Evolutionary conservation across 805 yeast genomes (phyloP).

Genomic region (Yamadazyma sp.): DNA sequence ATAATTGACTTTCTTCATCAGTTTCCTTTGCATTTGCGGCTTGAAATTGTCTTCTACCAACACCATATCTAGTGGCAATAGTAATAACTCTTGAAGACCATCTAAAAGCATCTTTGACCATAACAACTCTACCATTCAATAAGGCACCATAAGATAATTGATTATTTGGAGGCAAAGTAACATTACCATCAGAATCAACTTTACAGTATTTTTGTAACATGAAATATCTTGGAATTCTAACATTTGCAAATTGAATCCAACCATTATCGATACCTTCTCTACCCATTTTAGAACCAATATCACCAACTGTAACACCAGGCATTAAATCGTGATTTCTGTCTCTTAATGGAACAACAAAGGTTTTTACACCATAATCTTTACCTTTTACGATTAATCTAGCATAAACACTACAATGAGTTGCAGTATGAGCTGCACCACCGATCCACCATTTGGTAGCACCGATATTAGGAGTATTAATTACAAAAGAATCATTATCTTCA

Average conservation of each 20-base stretch:
- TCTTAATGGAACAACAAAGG: conserved; percentile 45
- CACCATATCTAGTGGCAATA: conserved; percentile 43
- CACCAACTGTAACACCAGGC: conserved; percentile 45
- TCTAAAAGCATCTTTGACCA: conserved; percentile 44
- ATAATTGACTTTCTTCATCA: conserved; percentile 35
- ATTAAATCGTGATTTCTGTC: conserved; percentile 40
- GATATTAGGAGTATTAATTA: conserved; percentile 44
- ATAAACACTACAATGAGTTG: conserved; percentile 41
- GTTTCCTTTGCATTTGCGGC: conserved; percentile 27
- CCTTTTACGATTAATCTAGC: conserved; percentile 44
- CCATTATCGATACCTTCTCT: conserved; percentile 49
- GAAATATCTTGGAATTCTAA: conserved; percentile 42
- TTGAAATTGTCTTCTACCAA: conserved; percentile 45
- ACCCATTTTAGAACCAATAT: conserved; percentile 48
- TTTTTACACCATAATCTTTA: conserved; percentile 45
- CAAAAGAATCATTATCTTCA: conserved; percentile 36
- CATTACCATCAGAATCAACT: conserved; percentile 37
- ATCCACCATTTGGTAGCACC: conserved; percentile 53
- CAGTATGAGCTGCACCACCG: conserved; percentile 49
- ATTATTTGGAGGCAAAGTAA: conserved; percentile 40
- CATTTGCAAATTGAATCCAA: conserved; percentile 46
- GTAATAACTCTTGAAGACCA: conserved; percentile 40
- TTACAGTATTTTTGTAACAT: conserved; percentile 46
- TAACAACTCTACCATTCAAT: conserved; percentile 43
- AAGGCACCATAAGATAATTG: conserved; percentile 44